Evolutionary conservation across 1,284 basidiomycete species (phyloP).

Genomic region (Puccinia sorghi): DNA sequence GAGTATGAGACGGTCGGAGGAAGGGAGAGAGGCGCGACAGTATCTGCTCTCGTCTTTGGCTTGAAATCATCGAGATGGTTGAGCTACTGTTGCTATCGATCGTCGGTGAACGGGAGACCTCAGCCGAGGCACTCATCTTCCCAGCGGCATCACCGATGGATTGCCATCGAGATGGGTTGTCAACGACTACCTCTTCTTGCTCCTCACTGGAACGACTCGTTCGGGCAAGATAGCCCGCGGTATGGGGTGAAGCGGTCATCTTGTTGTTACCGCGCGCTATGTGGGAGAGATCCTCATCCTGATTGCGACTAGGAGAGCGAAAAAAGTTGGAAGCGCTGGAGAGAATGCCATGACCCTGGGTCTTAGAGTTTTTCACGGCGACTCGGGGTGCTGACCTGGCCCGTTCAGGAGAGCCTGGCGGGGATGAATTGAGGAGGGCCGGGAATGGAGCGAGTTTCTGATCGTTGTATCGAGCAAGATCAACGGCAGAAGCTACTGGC

Average conservation of each 20-base stretch:
- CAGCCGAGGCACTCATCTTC: conserved; percentile 8
- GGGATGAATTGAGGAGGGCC: conserved; percentile 55
- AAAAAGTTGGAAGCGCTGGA: conserved; percentile 46
- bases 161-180: conserved; percentile 21
- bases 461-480: conserved; percentile 68
- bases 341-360: conserved; percentile 26
- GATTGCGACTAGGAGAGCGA: conserved; percentile 17
- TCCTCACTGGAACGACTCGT: conserved; percentile 13
- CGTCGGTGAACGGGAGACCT: conserved; percentile 26
- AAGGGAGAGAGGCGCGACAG: conserved; percentile 62
- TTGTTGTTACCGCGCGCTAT: not conserved
- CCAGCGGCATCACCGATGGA: conserved; percentile 32
- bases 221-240: not conserved
- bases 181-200: conserved; percentile 29
- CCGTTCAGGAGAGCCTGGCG: conserved; percentile 24
- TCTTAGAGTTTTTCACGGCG: conserved; percentile 15
- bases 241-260: not conserved
- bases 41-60: conserved; percentile 52
- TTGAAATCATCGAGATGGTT: conserved; percentile 11
- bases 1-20: conserved; percentile 61
- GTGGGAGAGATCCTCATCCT: conserved; percentile 2
- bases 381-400: conserved; percentile 12
- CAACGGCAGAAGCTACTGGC: conserved; percentile 67
- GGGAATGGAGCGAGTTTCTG: conserved; percentile 86
- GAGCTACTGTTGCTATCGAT: conserved; percentile 25